phyloP scores from a whole-genome alignment of 106 monocot species.

The Platanthera zijinensis region DNA sequence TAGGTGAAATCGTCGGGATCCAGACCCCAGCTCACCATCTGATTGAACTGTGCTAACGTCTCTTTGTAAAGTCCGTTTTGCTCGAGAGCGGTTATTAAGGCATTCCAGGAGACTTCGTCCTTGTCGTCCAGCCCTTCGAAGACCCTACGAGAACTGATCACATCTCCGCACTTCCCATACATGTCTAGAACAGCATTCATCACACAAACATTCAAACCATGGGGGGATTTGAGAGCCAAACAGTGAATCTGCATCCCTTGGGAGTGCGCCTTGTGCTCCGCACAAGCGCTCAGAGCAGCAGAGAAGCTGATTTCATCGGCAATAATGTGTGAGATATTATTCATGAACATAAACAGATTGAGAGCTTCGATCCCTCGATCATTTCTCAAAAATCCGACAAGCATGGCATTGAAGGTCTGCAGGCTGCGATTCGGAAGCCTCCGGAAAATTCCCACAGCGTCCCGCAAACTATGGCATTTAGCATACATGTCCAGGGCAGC shows the following conservation, averaged over 20 bases:
- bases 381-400: conserved; percentile 57
- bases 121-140: conserved; percentile 48
- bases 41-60: conserved; percentile 46
- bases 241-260: conserved; percentile 65
- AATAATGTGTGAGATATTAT: conserved; percentile 30
- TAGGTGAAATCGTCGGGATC: conserved; percentile 88
- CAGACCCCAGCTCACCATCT: conserved; percentile 54
- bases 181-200: conserved; percentile 73
- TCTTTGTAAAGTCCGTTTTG: conserved; percentile 60
- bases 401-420: conserved; percentile 76
- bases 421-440: conserved; percentile 30
- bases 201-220: conserved; percentile 44
- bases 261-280: conserved; percentile 38
- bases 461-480: conserved; percentile 34
- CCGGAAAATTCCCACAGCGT: conserved; percentile 46
- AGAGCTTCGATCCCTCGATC: conserved; percentile 39
- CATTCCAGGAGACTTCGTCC: conserved; percentile 85
- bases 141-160: conserved; percentile 30
- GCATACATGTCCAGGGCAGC: conserved; percentile 82
- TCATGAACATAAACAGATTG: conserved; percentile 52
- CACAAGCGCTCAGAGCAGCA: conserved; percentile 76
- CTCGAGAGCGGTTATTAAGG: conserved; percentile 72
- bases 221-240: conserved; percentile 48
- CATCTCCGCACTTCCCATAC: conserved; percentile 80
- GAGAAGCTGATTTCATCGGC: conserved; percentile 69